Evolutionary conservation across 1,284 basidiomycete species (phyloP), one percentile per base, ranked within the genome.

Genomic region (Sphagnurus paluster): DNA sequence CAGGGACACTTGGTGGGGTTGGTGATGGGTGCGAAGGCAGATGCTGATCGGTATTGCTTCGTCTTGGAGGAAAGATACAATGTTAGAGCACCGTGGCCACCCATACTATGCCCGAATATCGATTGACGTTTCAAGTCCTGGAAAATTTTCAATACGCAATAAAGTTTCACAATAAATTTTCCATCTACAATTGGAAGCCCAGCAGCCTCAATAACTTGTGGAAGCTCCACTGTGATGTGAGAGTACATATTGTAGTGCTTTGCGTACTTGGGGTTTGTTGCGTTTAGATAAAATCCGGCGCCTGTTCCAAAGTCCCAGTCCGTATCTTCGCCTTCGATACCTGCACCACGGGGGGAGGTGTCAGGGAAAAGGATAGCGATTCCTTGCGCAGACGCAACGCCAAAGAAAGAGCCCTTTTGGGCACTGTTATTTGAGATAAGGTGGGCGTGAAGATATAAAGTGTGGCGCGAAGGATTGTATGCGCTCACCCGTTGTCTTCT

Each of bases 301-400:
- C 90, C 90, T 19, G 86, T 88, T n/a, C 93, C 93, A 64, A 95
- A 91, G 62, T 98, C 90, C 92, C 91, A 97, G 63, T 86, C 84
- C 51, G 81, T 79, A 38, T 91, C 83, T 69, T 99, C 94, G 29
- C 89, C 93, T 44, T 87, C 81, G 48, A 94, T 77, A n/a, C 84
- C 86, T 1, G 96, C 95, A 1, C 93, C 94, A 24, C 96, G 80
- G 2, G 97, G 97, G 30, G 89, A 93, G 0, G 97, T 99, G 64
- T 99, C 97, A 0, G 97, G 93, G 66, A 98, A 97, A 32, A 99
- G 82, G 39, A 99, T 71, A 0, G 96, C 95, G 48, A 99, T 87
- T 3, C 87, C 87, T 59, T 94, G 83, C 26, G 81, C 73, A 2
- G 90, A 80, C 1, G 94, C 93, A 21, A 86, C 81, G 21, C 82